Conservation (phyloP, 305 asterid genomes). For the Ilex paraguariensis region DNA sequence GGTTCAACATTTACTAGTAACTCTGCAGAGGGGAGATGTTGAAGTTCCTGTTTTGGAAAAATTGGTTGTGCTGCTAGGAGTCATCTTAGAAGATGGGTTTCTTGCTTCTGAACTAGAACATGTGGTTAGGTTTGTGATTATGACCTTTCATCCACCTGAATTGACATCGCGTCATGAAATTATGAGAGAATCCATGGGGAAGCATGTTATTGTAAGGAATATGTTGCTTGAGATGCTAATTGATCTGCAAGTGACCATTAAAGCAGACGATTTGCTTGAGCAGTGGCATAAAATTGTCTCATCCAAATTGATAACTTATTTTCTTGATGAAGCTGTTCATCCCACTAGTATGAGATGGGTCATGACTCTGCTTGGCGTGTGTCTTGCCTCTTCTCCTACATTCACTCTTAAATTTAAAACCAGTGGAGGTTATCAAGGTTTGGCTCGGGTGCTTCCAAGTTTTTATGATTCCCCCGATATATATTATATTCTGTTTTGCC, state of each 20-base stretch:
- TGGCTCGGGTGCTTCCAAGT: conserved; percentile 93
- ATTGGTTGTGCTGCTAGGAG: conserved; percentile 87
- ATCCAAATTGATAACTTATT: conserved; percentile 81
- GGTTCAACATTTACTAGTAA: conserved; percentile 93
- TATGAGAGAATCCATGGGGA: conserved; percentile 90
- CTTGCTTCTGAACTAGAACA: conserved; percentile 95
- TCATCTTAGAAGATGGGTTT: conserved; percentile 97
- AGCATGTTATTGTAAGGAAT: conserved; percentile 96
- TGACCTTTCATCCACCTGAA: conserved; percentile 98
- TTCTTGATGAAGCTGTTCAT: conserved; percentile 98
- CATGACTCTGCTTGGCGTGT: conserved; percentile 98
- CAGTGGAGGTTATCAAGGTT: conserved; percentile 98
- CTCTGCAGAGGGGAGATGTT: conserved; percentile 98
- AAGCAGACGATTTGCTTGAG: conserved; percentile 95
- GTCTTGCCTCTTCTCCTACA: conserved; percentile 94
- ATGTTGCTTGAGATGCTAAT: conserved; percentile 99
- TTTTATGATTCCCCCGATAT: conserved; percentile 98
- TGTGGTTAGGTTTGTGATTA: conserved; percentile 93
- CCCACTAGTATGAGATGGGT: conserved; percentile 99
- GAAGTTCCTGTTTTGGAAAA: conserved; percentile 98
- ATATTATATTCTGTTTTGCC: conserved; percentile 92
- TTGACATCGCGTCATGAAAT: conserved; percentile 59
- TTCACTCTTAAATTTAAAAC: conserved; percentile 92
- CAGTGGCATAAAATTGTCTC: conserved; percentile 99
- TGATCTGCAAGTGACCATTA: conserved; percentile 95